Evolutionary conservation across 345 rosid species (phyloP).

Genomic region (Eucalyptus marginata): DNA sequence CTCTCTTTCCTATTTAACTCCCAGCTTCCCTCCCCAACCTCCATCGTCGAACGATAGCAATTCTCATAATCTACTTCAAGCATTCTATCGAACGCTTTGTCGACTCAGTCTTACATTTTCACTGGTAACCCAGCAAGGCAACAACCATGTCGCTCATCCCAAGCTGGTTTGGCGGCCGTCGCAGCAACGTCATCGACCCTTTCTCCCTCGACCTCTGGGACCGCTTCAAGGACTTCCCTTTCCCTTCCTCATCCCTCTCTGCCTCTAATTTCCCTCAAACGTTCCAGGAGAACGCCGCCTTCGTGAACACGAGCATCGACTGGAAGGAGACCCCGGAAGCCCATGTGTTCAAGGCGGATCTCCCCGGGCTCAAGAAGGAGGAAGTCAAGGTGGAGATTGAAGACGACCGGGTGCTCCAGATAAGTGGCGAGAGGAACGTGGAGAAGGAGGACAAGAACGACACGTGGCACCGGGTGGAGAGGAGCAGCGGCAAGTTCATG

Average conservation of each 20-base stretch:
- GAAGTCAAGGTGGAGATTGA: slow-evolving; percentile 7
- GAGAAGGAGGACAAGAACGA: slow-evolving; percentile 14
- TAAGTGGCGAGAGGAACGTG: slow-evolving; percentile 1
- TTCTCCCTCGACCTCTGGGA: slow-evolving; percentile 13
- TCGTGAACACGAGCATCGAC: background rate
- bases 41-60: background rate
- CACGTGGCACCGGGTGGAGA: slow-evolving; percentile 5
- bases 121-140: background rate
- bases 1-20: background rate
- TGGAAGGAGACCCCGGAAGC: slow-evolving; percentile 11
- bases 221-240: background rate
- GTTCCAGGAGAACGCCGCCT: background rate
- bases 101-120: background rate
- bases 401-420: slow-evolving; percentile 5
- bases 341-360: slow-evolving; percentile 5
- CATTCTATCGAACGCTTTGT: background rate
- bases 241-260: background rate
- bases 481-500: slow-evolving; percentile 9
- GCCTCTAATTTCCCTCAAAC: background rate
- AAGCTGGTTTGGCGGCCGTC: background rate
- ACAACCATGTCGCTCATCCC: slow-evolving; percentile 5
- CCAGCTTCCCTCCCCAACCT: background rate
- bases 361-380: slow-evolving; percentile 7
- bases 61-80: no score
- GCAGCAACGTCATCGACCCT: slow-evolving; percentile 1